These are phyloP conservation scores for Candida oleophila DNA, from an alignment of 805 yeast species.

Conservation along the genomic window DNA sequence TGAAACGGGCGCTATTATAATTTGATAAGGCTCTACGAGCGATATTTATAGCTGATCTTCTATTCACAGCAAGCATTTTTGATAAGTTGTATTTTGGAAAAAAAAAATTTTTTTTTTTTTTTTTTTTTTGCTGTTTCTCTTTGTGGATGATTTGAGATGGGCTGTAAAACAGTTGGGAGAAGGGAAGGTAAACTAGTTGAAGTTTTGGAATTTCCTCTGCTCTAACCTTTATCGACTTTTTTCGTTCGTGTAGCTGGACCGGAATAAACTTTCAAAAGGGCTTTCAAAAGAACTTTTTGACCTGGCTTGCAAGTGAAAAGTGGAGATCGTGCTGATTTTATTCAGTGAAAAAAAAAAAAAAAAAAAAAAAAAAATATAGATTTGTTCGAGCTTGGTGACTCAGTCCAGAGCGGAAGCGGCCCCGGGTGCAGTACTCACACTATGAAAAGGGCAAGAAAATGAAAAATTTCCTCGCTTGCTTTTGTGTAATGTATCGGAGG, in stretches of 20 bases:
- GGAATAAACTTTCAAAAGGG: background rate
- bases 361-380: background rate
- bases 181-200: background rate
- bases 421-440: background rate
- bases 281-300: background rate
- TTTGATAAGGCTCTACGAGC: conserved; percentile 9
- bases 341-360: background rate
- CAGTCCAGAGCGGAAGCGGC: conserved; percentile 1
- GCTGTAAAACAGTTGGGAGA: no score
- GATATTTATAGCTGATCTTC: conserved; percentile 9
- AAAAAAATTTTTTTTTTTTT: background rate
- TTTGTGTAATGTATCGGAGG: conserved; percentile 1
- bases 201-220: no score
- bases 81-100: no score
- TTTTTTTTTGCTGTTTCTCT: background rate
- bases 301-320: background rate
- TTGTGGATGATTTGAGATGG: background rate
- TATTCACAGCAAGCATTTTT: conserved; percentile 3
- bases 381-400: background rate
- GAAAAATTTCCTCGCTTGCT: background rate
- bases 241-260: no score
- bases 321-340: background rate
- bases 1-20: conserved; percentile 16
- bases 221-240: no score
- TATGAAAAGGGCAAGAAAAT: no score